Conservation (phyloP, 106 monocot species). For the Vanilla planifolia region DNA sequence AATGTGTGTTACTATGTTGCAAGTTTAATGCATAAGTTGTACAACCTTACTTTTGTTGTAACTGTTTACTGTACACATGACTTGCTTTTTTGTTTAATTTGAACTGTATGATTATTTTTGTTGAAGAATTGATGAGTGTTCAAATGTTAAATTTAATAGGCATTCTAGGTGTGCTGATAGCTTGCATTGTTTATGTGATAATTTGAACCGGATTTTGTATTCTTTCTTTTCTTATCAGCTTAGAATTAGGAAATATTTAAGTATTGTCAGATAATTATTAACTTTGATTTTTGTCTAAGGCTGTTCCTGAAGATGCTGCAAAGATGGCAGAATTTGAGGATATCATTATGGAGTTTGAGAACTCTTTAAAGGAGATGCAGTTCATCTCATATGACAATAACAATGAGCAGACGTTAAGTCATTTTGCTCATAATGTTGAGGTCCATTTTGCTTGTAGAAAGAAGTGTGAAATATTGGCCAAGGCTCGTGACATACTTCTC, state of each 20-base stretch:
- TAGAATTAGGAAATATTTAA: neutral
- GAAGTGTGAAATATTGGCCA: slow-evolving; percentile 77
- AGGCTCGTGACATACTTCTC: slow-evolving; percentile 61
- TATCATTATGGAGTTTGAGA: slow-evolving; percentile 77
- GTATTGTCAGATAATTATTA: neutral
- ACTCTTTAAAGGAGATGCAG: slow-evolving; percentile 49
- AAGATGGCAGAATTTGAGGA: slow-evolving; percentile 72
- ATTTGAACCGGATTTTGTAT: too few species aligned
- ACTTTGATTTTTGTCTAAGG: slow-evolving; percentile 29
- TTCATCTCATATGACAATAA: slow-evolving; percentile 60
- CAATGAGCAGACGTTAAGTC: slow-evolving; percentile 59
- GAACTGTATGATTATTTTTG: too few species aligned
- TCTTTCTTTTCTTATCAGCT: too few species aligned
- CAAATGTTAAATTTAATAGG: too few species aligned
- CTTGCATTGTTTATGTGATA: too few species aligned
- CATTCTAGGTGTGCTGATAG: too few species aligned
- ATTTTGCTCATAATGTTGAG: slow-evolving; percentile 76
- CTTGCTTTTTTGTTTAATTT: too few species aligned
- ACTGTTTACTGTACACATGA: too few species aligned
- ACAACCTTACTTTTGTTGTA: too few species aligned
- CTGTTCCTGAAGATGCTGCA: slow-evolving; percentile 79
- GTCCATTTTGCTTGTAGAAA: slow-evolving; percentile 84
- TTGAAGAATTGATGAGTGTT: too few species aligned
- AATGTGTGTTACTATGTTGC: too few species aligned
- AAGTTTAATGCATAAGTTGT: too few species aligned